Percentiles rank a stretch among this genome's conserved stretches.
Evolutionary conservation across 495 filamentous ascomycete genomes (phyloP).

Genomic region (Penicillium macrosclerotiorum): DNA sequence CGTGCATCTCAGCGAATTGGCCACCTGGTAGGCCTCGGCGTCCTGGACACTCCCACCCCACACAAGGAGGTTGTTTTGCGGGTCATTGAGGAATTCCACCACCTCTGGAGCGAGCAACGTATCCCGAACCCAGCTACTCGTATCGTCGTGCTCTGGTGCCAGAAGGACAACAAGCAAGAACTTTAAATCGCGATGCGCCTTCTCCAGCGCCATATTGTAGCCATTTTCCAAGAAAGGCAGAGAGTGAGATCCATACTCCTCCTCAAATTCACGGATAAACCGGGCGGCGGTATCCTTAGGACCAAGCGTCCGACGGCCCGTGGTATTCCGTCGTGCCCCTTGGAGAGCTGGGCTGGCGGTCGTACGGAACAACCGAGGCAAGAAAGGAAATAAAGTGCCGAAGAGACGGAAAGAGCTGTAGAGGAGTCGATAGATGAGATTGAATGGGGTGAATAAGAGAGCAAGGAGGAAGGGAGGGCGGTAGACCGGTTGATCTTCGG

Average conservation of each 20-base stretch:
- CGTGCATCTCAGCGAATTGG: slow-evolving; percentile 75
- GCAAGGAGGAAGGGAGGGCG: slow-evolving; percentile 72
- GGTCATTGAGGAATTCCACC: slow-evolving; percentile 66
- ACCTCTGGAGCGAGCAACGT: slow-evolving; percentile 78
- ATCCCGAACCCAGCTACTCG: slow-evolving; percentile 73
- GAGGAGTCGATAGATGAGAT: slow-evolving; percentile 67
- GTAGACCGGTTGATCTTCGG: slow-evolving; percentile 58
- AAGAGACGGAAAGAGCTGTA: slow-evolving; percentile 62
- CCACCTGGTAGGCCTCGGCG: slow-evolving; percentile 88
- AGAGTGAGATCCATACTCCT: slow-evolving; percentile 72
- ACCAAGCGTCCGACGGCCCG: slow-evolving; percentile 67
- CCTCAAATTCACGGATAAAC: slow-evolving; percentile 89
- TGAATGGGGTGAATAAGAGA: slow-evolving; percentile 79
- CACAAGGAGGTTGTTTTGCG: slow-evolving; percentile 71
- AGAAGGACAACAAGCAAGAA: slow-evolving; percentile 83
- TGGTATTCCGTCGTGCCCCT: slow-evolving; percentile 58
- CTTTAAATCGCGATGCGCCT: slow-evolving; percentile 85
- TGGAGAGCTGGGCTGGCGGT: slow-evolving; percentile 48
- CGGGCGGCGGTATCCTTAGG: slow-evolving; percentile 85
- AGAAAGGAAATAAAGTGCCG: slow-evolving; percentile 73
- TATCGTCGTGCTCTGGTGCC: slow-evolving; percentile 92
- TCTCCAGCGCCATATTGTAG: slow-evolving; percentile 85
- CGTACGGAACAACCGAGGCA: slow-evolving; percentile 66
- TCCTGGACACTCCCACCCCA: slow-evolving; percentile 93
- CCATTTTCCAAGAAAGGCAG: slow-evolving; percentile 79